A percentile compares a stretch with the other conserved stretches of the same genome.
Conservation (phyloP, 106 monocot species). For the Dioscorea zingiberensis region DNA sequence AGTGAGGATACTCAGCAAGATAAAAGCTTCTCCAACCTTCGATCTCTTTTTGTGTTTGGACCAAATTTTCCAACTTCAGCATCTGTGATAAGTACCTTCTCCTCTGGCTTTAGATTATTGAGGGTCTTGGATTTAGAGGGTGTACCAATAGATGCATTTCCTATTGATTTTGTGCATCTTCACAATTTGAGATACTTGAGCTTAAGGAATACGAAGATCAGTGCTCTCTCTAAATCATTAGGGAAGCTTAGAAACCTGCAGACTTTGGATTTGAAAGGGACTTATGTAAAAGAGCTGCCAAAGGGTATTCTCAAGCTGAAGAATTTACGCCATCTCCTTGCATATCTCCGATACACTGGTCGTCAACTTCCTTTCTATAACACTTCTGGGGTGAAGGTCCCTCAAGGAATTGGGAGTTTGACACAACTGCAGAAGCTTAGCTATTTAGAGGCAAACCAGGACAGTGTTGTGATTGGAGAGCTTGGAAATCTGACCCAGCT, state of each 20-base stretch:
- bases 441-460: slow-evolving; percentile 13
- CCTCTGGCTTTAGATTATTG: slow-evolving; percentile 15
- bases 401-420: slow-evolving; percentile 18
- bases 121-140: slow-evolving; percentile 32
- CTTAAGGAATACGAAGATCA: slow-evolving; percentile 27
- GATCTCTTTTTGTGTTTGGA: slow-evolving; percentile 25
- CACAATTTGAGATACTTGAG: slow-evolving; percentile 29
- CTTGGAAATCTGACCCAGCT: slow-evolving; percentile 20
- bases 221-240: slow-evolving; percentile 17
- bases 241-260: slow-evolving; percentile 25
- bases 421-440: slow-evolving; percentile 21
- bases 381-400: slow-evolving; percentile 15
- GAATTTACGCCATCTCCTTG: slow-evolving; percentile 33
- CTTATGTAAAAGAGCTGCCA: slow-evolving; percentile 22
- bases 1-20: slow-evolving; percentile 1
- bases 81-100: neutral
- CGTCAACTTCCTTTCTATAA: slow-evolving; percentile 13
- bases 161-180: slow-evolving; percentile 17
- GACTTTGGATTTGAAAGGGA: slow-evolving; percentile 36
- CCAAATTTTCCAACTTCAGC: neutral
- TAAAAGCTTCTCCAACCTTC: slow-evolving; percentile 11
- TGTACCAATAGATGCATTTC: slow-evolving; percentile 15
- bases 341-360: slow-evolving; percentile 20
- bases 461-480: slow-evolving; percentile 10
- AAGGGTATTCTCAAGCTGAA: slow-evolving; percentile 19